Evolutionary conservation across 495 filamentous ascomycete genomes (phyloP), one percentile per base, ranked within the genome.

Genomic region (Xylaria intraflava): DNA sequence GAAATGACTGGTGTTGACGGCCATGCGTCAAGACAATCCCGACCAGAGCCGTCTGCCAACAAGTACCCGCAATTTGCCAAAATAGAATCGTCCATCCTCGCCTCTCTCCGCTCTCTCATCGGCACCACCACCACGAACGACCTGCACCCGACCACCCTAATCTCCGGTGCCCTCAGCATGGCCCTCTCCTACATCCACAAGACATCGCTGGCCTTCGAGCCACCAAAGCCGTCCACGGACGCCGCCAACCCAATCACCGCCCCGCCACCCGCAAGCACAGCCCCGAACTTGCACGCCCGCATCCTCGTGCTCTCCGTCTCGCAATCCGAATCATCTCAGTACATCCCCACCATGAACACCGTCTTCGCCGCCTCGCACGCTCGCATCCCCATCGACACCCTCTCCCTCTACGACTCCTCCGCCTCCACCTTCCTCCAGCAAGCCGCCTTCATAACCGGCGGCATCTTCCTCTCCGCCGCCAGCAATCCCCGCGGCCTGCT

Each of bases 271-370:
- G 60, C 68, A 16, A 52, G 67, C 22, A 51, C 61, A 3, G 48
- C 65, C 31, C 57, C 72, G n/a, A 68, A 61, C 31, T 69, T 95
- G 9, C 82, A 88, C 62, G 83, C 86, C n/a, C 87, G 94, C 36
- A 95, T 97, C 62, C 68, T 98, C 47, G 81, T 89, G 10, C 70
- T 94, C 35, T 89, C 85, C 43, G 88, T 90, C 27, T 89, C 88
- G 22, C 86, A 86, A 55, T 86, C 88, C 70, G 78, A 90, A 4
- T 84, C 92, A 0, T 80, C 85, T 27, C 91, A 96, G 66, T 98
- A 98, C 72, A 96, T 97, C 51, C 88, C 92, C 1, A 87, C 96
- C 43, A 98, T 97, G 91, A 98, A 97, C 73, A 79, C 83, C 58
- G 95, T 96, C 36, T 98, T 98, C 69, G 94, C 93, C 9, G 90